Evolutionary conservation across 768 basidiomycete species (phyloP).

Genomic region (Collybia nuda): DNA sequence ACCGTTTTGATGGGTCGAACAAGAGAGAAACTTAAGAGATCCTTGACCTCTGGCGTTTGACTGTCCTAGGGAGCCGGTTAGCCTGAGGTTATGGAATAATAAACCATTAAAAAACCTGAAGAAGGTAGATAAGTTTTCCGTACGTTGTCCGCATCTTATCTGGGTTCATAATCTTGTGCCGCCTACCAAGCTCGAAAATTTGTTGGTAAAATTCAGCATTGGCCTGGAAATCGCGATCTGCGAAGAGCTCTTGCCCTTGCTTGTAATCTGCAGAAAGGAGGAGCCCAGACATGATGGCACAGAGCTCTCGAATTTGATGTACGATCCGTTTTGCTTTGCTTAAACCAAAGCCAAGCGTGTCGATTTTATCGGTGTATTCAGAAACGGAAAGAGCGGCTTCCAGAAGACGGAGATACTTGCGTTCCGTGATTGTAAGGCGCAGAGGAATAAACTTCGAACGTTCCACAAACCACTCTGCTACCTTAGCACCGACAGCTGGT

Average conservation of each 20-base stretch:
- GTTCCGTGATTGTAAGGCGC: constrained; percentile 71
- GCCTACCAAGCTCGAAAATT: constrained; percentile 79
- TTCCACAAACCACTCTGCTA: constrained; percentile 86
- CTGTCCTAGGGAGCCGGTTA: constrained; percentile 59
- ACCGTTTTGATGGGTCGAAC: constrained; percentile 79
- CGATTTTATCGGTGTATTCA: constrained; percentile 90
- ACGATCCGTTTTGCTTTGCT: constrained; percentile 89
- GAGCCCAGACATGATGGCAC: constrained; percentile 84
- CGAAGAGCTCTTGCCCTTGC: constrained; percentile 83
- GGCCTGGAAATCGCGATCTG: constrained; percentile 76
- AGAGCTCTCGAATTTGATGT: constrained; percentile 82
- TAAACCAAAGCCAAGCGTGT: constrained; percentile 73
- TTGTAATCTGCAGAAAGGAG: constrained; percentile 85
- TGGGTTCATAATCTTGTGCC: constrained; percentile 91
- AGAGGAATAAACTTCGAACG: constrained; percentile 80
- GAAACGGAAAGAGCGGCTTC: constrained; percentile 84
- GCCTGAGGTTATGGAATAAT: background rate
- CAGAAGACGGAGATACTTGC: constrained; percentile 81
- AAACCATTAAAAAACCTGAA: constrained; percentile 53
- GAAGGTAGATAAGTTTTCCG: constrained; percentile 80
- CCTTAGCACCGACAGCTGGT: constrained; percentile 56
- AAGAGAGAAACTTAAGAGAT: constrained; percentile 77
- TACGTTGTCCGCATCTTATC: constrained; percentile 91
- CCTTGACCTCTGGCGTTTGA: constrained; percentile 78
- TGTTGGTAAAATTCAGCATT: constrained; percentile 81